Evolutionary conservation across 2,329 filamentous ascomycete genomes (phyloP).

Genomic region (Orbilia blumenaviensis): DNA sequence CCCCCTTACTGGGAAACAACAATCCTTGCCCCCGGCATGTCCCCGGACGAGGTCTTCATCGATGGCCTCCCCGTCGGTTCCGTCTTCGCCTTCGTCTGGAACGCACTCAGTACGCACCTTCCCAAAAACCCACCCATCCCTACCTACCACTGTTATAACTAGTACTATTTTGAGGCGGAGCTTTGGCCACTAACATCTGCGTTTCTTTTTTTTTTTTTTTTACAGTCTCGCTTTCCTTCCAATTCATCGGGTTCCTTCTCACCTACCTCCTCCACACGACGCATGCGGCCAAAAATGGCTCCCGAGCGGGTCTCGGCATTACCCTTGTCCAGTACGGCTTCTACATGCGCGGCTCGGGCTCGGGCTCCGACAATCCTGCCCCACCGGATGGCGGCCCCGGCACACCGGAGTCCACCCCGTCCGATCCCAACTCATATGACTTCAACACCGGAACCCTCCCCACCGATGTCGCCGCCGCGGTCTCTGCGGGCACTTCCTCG

Average conservation of each 20-base stretch:
- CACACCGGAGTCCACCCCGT: constrained; percentile 70
- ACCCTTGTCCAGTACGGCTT: constrained; percentile 97
- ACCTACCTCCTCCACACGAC: constrained; percentile 98
- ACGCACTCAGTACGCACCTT: constrained; percentile 73
- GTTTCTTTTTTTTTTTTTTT: no score
- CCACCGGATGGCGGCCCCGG: constrained; percentile 60
- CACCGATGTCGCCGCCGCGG: constrained; percentile 66
- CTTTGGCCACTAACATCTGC: constrained; percentile 2
- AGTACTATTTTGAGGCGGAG: no score
- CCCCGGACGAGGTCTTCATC: constrained; percentile 94
- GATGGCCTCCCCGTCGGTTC: constrained; percentile 93
- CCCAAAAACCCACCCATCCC: background rate
- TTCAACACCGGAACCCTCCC: constrained; percentile 72
- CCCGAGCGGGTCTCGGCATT: constrained; percentile 89
- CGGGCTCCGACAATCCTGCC: constrained; percentile 61
- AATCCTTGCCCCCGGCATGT: constrained; percentile 89
- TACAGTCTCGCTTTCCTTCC: constrained; percentile 88
- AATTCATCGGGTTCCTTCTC: constrained; percentile 94
- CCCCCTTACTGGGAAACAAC: constrained; percentile 99
- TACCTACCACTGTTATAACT: no score
- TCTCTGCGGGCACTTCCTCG: constrained; percentile 59
- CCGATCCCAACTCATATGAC: constrained; percentile 87
- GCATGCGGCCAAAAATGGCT: constrained; percentile 97
- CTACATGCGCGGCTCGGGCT: constrained; percentile 78
- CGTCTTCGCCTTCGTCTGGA: constrained; percentile 87